Base-by-base conservation (phyloP, 2,329 filamentous ascomycete genomes). In the Penicillium vulpinum region DNA sequence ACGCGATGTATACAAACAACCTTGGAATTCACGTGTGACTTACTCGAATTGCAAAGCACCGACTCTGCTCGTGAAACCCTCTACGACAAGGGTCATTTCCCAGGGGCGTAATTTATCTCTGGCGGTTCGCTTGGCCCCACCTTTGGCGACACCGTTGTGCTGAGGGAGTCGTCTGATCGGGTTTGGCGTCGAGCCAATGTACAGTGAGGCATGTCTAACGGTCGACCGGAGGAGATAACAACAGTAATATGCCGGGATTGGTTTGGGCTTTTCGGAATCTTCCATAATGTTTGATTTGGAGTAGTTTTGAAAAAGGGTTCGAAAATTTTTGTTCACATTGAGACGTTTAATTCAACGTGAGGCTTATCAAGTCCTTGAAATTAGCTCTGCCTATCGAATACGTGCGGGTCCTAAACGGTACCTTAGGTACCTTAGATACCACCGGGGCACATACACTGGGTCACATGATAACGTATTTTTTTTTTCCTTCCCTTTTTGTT, bases 41-140 rank as follows among this genome's bases (percentile, higher is more conserved):
- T 81, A 94, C 89, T 97, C 93, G 70, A 99, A 97, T 70, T 97
- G 93, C 61, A 99, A 77, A 0, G 94, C 94, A 0, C 90, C 91
- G 35, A 93, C 85, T 67, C 88, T 88, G 63, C 89, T 93, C 0
- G 90, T 91, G 63, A 99, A 99, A 0, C 93, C 93, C 7, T 90
- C 89, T 1, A 97, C 89, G 6, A 97, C 80, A 39, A 86, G 87
- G 2, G 90, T 84, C 89, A 96, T 95, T 70, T 96, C 90, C 92
- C 94, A 97, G 0, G 94, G 94, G 40, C 91, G 83, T 59, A 92
- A 76, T 4, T 76, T 85, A 45, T 79, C 75, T 51, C 84, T 82
- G 11, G 88, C 84, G 0, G 94, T 99, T 45, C 87, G 83, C 29
- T 81, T 85, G 29, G 94, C 94, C 35, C 94, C 94, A 50, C 94